Evolutionary conservation across 148 eudicot genomes (phyloP).

Genomic region (Cornus florida): DNA sequence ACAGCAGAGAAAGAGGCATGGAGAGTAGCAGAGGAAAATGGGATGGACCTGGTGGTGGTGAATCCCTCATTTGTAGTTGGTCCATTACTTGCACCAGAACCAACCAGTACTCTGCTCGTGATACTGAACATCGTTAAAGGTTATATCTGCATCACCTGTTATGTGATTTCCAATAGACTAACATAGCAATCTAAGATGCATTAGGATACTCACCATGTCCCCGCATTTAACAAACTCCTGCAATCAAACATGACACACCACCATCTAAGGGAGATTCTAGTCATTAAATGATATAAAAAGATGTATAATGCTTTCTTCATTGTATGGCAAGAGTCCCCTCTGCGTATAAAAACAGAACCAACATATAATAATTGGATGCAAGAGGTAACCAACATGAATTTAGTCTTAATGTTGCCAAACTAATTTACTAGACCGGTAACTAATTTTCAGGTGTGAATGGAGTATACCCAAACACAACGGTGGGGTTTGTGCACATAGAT

Average conservation of each 20-base stretch:
- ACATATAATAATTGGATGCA: neutral
- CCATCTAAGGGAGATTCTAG: neutral
- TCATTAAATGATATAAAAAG: neutral
- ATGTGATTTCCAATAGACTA: neutral
- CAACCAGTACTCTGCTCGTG: slow-evolving; percentile 79
- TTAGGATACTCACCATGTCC: neutral
- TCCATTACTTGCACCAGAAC: slow-evolving; percentile 79
- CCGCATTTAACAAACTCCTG: neutral
- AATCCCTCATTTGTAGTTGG: slow-evolving; percentile 90
- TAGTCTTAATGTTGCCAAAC: neutral
- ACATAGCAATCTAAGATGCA: neutral
- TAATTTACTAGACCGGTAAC: neutral
- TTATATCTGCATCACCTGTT: slow-evolving; percentile 14
- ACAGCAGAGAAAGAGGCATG: slow-evolving; percentile 84
- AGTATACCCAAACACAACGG: slow-evolving; percentile 62
- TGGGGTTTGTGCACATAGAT: slow-evolving; percentile 89
- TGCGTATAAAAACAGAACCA: neutral
- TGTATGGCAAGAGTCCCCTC: neutral
- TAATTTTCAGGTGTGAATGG: slow-evolving; percentile 46
- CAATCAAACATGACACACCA: neutral
- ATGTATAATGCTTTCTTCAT: neutral
- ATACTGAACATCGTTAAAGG: slow-evolving; percentile 66
- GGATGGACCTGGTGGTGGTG: slow-evolving; percentile 80
- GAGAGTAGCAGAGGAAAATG: slow-evolving; percentile 63
- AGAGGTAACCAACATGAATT: neutral